phyloP scores from a whole-genome alignment of 2,329 filamentous ascomycete species.

The Aspergillus floridensis region DNA sequence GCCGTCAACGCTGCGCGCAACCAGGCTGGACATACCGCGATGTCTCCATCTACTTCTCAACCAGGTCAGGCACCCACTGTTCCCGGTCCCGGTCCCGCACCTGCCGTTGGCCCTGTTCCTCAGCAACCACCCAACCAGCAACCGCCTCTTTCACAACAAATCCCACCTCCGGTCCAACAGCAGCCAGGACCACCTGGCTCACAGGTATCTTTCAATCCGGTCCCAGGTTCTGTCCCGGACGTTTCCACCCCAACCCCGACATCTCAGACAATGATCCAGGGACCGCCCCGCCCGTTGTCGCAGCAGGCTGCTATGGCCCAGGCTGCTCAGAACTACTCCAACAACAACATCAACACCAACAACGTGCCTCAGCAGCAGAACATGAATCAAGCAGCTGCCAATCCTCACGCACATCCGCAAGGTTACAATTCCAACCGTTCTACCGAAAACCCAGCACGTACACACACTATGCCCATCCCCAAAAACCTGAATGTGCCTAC shows the following conservation, averaged over 20 bases:
- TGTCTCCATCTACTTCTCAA: slow-evolving; percentile 38
- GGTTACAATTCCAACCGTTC: slow-evolving; percentile 43
- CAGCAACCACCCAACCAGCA: slow-evolving; percentile 16
- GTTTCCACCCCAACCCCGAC: slow-evolving; percentile 33
- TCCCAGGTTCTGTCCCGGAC: slow-evolving; percentile 30
- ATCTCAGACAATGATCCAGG: slow-evolving; percentile 32
- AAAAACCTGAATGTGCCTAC: slow-evolving; percentile 72
- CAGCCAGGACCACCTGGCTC: slow-evolving; percentile 31
- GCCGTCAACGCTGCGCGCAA: slow-evolving; percentile 47
- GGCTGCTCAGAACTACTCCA: slow-evolving; percentile 45
- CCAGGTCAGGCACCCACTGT: slow-evolving; percentile 30
- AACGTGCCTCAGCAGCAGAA: slow-evolving; percentile 24
- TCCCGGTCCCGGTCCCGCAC: slow-evolving; percentile 26
- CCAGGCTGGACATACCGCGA: slow-evolving; percentile 37
- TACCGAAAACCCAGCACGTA: slow-evolving; percentile 40
- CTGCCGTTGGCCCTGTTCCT: slow-evolving; percentile 23
- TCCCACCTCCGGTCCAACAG: slow-evolving; percentile 25
- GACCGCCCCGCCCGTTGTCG: slow-evolving; percentile 43
- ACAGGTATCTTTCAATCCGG: slow-evolving; percentile 32
- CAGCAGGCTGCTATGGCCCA: slow-evolving; percentile 48
- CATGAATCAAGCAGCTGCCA: slow-evolving; percentile 31
- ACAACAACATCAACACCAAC: slow-evolving; percentile 24
- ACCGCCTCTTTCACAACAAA: slow-evolving; percentile 15
- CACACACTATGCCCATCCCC: slow-evolving; percentile 74
- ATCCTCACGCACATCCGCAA: slow-evolving; percentile 41